Conservation (phyloP, 331 rosid species). For the Cucumis variabilis region DNA sequence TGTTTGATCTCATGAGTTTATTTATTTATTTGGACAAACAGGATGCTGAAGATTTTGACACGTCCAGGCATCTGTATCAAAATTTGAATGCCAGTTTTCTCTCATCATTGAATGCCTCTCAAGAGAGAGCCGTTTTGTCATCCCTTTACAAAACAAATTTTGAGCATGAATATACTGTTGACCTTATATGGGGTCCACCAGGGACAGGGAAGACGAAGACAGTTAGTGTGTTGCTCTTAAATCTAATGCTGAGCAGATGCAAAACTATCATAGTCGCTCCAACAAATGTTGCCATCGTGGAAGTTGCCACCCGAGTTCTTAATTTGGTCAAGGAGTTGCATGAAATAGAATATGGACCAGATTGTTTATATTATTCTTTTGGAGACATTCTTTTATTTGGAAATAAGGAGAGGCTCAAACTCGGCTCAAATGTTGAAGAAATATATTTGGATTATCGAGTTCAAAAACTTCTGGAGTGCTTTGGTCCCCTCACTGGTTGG, state of each 20-base stretch:
- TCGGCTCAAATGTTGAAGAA: conserved; percentile 54
- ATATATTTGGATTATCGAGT: conserved; percentile 64
- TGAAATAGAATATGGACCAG: conserved; percentile 30
- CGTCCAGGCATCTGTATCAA: conserved; percentile 3
- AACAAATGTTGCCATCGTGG: conserved; percentile 73
- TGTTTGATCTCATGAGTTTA: neutral
- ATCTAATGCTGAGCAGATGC: conserved; percentile 44
- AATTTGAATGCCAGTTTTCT: conserved; percentile 7
- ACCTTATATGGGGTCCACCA: conserved; percentile 89
- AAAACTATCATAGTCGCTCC: conserved; percentile 75
- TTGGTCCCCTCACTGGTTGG: conserved; percentile 51
- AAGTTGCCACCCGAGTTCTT: conserved; percentile 60
- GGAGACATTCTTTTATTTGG: conserved; percentile 70
- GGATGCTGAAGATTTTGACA: conserved; percentile 19
- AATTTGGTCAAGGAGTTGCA: conserved; percentile 47
- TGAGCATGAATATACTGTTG: conserved; percentile 43
- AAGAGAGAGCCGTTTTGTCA: conserved; percentile 51
- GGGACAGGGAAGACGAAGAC: conserved; percentile 80
- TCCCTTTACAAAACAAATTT: conserved; percentile 52
- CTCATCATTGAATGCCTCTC: conserved; percentile 60
- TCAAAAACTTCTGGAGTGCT: conserved; percentile 33
- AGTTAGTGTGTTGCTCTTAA: conserved; percentile 50
- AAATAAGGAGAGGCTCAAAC: conserved; percentile 56
- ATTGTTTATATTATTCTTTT: conserved; percentile 40
- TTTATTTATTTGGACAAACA: conserved; percentile 1